Conservation (phyloP, 2,329 filamentous ascomycete species). For the Helotiales sp. region DNA sequence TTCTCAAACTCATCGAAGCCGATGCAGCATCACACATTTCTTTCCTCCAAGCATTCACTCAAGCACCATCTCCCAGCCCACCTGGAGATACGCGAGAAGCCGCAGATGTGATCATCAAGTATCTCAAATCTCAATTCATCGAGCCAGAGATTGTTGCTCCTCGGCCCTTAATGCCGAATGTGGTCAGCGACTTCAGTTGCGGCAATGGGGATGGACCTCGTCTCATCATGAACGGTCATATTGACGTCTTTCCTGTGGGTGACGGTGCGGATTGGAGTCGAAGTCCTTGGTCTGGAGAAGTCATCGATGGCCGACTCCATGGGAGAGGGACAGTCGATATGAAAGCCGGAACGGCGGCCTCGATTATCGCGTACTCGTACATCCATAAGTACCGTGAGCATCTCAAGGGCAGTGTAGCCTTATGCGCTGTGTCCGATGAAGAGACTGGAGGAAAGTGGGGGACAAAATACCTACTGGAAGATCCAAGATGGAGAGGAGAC, state of each 20-base stretch:
- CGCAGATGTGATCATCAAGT: conserved; percentile 35
- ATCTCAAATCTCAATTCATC: conserved; percentile 31
- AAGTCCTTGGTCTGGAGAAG: conserved; percentile 40
- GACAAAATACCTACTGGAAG: conserved; percentile 37
- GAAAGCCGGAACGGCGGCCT: conserved; percentile 44
- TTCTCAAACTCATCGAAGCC: conserved; percentile 10
- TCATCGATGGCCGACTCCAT: conserved; percentile 36
- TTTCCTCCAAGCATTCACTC: conserved; percentile 38
- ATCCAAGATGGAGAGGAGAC: conserved; percentile 38
- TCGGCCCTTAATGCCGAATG: conserved; percentile 34
- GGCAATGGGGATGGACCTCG: conserved; percentile 27
- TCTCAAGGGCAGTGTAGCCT: conserved; percentile 26
- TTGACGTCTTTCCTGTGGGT: conserved; percentile 42
- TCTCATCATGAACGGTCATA: conserved; percentile 43
- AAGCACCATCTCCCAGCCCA: conserved; percentile 39
- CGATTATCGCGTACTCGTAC: conserved; percentile 40
- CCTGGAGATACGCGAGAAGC: conserved; percentile 40
- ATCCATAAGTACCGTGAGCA: conserved; percentile 28
- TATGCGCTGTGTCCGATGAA: conserved; percentile 41
- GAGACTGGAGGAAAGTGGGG: conserved; percentile 42
- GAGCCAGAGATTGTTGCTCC: conserved; percentile 33
- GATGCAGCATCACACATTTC: conserved; percentile 3
- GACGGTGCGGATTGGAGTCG: conserved; percentile 37
- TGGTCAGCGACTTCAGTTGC: conserved; percentile 36
- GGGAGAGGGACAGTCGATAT: conserved; percentile 44